A percentile compares a stretch with the other conserved stretches of the same genome.
Conservation (phyloP, 352 stramenopile species). For the Phytophthora rubi region DNA sequence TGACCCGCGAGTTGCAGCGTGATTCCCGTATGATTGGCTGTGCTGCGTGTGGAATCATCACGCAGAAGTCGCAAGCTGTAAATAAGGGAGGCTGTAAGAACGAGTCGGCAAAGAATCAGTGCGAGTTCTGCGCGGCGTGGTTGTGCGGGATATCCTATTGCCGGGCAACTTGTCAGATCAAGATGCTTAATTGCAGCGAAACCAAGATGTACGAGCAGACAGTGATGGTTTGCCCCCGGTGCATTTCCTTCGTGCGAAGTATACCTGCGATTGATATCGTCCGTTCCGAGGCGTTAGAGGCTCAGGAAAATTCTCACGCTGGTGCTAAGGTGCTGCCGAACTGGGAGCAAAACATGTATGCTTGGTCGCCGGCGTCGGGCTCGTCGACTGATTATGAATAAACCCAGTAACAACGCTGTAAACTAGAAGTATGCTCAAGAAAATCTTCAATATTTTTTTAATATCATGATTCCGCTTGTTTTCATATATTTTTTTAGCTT, state of each 20-base stretch:
- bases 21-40: conserved; percentile 1
- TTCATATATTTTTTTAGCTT: too few relatives aligned
- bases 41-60: conserved; percentile 5
- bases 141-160: conserved; percentile 25
- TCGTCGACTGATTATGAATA: conserved; percentile 7
- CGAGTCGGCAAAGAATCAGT: conserved; percentile 7
- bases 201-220: conserved; percentile 28
- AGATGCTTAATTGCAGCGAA: conserved; percentile 28
- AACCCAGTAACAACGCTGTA: not conserved
- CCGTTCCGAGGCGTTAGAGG: conserved; percentile 10
- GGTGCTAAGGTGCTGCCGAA: conserved; percentile 12
- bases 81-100: not conserved
- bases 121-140: conserved; percentile 28
- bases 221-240: conserved; percentile 23
- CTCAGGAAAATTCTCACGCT: conserved; percentile 13
- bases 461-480: too few relatives aligned
- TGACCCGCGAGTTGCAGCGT: conserved; percentile 11
- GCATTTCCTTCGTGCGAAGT: conserved; percentile 26
- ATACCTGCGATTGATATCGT: conserved; percentile 20
- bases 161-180: conserved; percentile 21
- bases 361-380: not conserved
- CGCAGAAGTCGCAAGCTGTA: conserved; percentile 1
- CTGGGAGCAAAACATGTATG: conserved; percentile 13
- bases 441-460: too few relatives aligned
- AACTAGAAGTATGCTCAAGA: too few relatives aligned